phyloP scores from a whole-genome alignment of 768 basidiomycete genomes.

The Epithele typhae region DNA sequence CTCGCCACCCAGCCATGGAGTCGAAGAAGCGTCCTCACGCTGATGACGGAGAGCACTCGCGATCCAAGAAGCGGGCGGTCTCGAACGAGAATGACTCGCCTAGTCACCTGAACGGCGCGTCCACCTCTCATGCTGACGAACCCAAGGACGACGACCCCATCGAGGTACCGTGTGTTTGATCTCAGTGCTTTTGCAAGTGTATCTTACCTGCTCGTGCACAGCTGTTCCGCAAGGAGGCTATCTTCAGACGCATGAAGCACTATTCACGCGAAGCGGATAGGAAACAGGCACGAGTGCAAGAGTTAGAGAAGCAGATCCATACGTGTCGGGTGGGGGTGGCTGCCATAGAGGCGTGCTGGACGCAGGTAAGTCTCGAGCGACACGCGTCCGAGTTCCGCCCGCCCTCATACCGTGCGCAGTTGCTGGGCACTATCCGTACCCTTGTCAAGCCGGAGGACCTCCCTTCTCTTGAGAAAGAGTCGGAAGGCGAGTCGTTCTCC shows the following conservation, averaged over 20 bases:
- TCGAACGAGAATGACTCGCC: constrained; percentile 22
- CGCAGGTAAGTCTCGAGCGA: constrained; percentile 17
- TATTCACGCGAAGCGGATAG: constrained; percentile 29
- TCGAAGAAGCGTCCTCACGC: constrained; percentile 24
- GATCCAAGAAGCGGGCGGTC: constrained; percentile 26
- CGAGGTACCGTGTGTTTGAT: constrained; percentile 23
- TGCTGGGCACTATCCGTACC: constrained; percentile 25
- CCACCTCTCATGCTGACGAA: constrained; percentile 20
- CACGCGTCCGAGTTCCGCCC: not conserved
- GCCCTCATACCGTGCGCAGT: constrained; percentile 12
- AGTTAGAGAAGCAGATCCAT: constrained; percentile 23
- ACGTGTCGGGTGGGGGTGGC: constrained; percentile 27
- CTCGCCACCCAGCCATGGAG: constrained; percentile 15
- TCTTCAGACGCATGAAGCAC: constrained; percentile 28
- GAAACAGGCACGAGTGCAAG: constrained; percentile 22
- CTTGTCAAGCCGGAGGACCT: constrained; percentile 24
- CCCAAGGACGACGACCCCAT: constrained; percentile 26
- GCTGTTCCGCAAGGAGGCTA: constrained; percentile 29
- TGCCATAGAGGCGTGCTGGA: constrained; percentile 28
- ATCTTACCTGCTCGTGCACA: constrained; percentile 1
- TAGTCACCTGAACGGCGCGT: constrained; percentile 22
- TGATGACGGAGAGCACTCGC: constrained; percentile 20
- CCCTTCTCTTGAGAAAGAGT: constrained; percentile 17
- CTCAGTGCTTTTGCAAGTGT: not conserved
- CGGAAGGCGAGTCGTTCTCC: constrained; percentile 18